These are phyloP conservation scores for Umbelopsis sp. DNA, from an alignment of 371 early-diverging fungal species.

Conservation along the genomic window DNA sequence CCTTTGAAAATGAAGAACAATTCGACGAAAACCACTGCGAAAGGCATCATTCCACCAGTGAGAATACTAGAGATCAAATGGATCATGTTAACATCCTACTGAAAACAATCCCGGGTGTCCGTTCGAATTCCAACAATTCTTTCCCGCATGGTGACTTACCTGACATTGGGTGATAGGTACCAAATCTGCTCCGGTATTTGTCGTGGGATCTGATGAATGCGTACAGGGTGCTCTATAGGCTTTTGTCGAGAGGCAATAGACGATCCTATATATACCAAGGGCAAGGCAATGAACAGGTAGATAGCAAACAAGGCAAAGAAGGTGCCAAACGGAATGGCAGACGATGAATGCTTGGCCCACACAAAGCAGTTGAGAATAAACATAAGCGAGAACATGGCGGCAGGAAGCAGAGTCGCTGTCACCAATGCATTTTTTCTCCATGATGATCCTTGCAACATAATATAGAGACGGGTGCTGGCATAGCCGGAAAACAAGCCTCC, in stretches of 20 bases:
- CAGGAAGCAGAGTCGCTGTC: conserved; percentile 58
- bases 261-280: conserved; percentile 74
- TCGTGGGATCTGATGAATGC: conserved; percentile 93
- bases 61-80: conserved; percentile 43
- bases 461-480: conserved; percentile 77
- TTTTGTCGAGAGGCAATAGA: conserved; percentile 75
- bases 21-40: conserved; percentile 89
- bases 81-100: too few species aligned
- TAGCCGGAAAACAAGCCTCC: conserved; percentile 71
- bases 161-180: conserved; percentile 63
- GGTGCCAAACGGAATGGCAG: conserved; percentile 84
- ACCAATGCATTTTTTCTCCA: conserved; percentile 75
- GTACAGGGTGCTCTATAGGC: conserved; percentile 78
- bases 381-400: conserved; percentile 43
- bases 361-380: conserved; percentile 77
- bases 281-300: conserved; percentile 78
- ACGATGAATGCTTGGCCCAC: conserved; percentile 74
- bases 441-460: conserved; percentile 73
- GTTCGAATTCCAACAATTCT: too few species aligned
- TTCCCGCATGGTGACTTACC: conserved; percentile 31
- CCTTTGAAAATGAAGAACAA: conserved; percentile 39
- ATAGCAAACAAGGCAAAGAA: conserved; percentile 73
- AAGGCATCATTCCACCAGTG: conserved; percentile 87
- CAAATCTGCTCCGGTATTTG: conserved; percentile 88
- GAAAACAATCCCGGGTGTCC: too few species aligned